These are phyloP conservation scores for Dactylis glomerata DNA, from an alignment of 176 grass and related monocot species.

Conservation along the genomic window DNA sequence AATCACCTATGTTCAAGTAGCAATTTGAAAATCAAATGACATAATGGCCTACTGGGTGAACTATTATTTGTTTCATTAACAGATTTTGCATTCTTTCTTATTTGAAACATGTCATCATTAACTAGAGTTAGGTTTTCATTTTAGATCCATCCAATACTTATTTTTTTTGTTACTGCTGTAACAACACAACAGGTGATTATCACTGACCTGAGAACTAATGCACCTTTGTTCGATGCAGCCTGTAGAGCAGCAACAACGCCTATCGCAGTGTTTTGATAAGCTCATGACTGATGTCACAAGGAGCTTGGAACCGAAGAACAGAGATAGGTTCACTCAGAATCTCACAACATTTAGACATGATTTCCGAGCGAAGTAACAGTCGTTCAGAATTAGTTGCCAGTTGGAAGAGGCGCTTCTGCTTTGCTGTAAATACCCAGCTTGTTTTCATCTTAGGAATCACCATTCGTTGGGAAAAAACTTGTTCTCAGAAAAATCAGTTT, in stretches of 20 bases:
- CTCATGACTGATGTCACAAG: conserved; percentile 89
- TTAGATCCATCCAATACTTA: background rate
- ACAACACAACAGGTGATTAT: conserved; percentile 4
- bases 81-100: background rate
- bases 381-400: conserved; percentile 8
- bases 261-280: conserved; percentile 91
- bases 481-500: conserved; percentile 10
- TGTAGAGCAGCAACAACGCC: conserved; percentile 78
- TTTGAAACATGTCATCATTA: background rate
- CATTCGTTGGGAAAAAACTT: background rate
- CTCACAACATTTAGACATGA: conserved; percentile 89
- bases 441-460: conserved; percentile 27
- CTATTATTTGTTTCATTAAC: background rate
- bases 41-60: background rate
- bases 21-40: conserved; percentile 8
- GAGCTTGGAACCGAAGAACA: conserved; percentile 94
- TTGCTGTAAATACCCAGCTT: conserved; percentile 53
- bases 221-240: conserved; percentile 50
- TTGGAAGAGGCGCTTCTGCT: conserved; percentile 29
- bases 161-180: background rate
- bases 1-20: background rate
- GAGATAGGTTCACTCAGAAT: conserved; percentile 98
- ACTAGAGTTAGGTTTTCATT: background rate
- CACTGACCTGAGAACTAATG: conserved; percentile 15
- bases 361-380: conserved; percentile 77